Conservation (phyloP, 106 monocot species). For the Dendrobium chrysotoxum region DNA sequence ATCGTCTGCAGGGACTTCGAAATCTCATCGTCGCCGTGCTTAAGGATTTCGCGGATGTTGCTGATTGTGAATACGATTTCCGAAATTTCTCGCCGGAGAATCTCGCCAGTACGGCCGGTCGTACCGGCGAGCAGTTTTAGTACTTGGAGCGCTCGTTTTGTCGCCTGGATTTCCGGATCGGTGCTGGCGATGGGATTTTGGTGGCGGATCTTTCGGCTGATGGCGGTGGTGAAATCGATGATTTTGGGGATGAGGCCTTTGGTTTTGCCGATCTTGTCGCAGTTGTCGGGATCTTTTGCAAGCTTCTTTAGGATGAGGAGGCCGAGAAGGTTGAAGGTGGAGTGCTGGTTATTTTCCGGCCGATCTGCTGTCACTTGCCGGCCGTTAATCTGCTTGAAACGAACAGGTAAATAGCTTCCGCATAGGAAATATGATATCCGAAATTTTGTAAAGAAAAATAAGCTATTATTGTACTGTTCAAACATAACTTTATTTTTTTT, state of each 20-base stretch:
- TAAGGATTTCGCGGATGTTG: constrained; percentile 51
- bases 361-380: too few relatives aligned
- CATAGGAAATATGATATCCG: not conserved
- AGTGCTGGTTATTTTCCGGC: constrained; percentile 16
- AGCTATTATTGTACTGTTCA: not conserved
- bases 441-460: not conserved
- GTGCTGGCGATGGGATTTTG: not conserved
- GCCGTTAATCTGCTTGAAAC: not conserved
- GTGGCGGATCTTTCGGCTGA: constrained; percentile 1
- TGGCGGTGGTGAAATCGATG: constrained; percentile 47
- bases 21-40: constrained; percentile 27
- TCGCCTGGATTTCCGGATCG: constrained; percentile 27
- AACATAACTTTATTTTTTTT: too few relatives aligned
- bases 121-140: constrained; percentile 44
- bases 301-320: constrained; percentile 72
- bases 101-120: constrained; percentile 25
- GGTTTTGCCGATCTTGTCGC: constrained; percentile 66
- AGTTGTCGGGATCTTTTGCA: constrained; percentile 64
- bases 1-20: constrained; percentile 36
- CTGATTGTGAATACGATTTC: constrained; percentile 66
- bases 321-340: constrained; percentile 43
- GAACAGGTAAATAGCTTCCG: not conserved
- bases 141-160: constrained; percentile 40
- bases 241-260: constrained; percentile 63
- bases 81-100: constrained; percentile 44